Conservation (phyloP, 164 flowering plant genomes). For the Berberis vulgaris region DNA sequence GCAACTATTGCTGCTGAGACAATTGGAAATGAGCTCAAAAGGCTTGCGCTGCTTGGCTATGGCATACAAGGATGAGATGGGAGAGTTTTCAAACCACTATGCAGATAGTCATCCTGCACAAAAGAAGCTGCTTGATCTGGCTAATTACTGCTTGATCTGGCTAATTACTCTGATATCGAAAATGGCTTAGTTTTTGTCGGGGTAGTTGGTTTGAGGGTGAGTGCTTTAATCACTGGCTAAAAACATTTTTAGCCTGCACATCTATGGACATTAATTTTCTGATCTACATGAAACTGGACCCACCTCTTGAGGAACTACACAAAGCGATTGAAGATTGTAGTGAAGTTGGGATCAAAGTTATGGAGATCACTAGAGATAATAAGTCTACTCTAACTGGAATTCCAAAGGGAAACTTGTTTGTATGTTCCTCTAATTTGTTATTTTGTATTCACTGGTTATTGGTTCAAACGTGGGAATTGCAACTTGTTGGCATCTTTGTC, state of each 20-base stretch:
- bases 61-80: conserved; percentile 80
- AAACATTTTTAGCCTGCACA: no score
- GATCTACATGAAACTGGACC: conserved; percentile 42
- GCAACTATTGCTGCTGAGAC: no score
- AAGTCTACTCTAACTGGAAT: conserved; percentile 36
- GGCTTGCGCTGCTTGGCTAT: conserved; percentile 79
- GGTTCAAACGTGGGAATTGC: conserved; percentile 87
- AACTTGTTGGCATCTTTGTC: conserved; percentile 71
- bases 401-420: no score
- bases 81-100: conserved; percentile 68
- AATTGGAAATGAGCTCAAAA: conserved; percentile 5
- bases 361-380: conserved; percentile 93
- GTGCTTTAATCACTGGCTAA: conserved; percentile 8
- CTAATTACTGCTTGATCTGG: conserved; percentile 67
- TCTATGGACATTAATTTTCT: no score
- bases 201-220: conserved; percentile 29
- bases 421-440: background rate
- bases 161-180: conserved; percentile 59
- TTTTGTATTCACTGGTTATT: conserved; percentile 49
- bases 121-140: conserved; percentile 73
- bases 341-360: conserved; percentile 78
- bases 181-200: conserved; percentile 6
- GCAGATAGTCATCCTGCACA: conserved; percentile 69
- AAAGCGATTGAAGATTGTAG: conserved; percentile 70
- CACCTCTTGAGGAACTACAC: conserved; percentile 79